Percentiles rank a stretch among this genome's conserved stretches.
Conservation (phyloP, 768 basidiomycete genomes). For the Xanthoconium purpureum region DNA sequence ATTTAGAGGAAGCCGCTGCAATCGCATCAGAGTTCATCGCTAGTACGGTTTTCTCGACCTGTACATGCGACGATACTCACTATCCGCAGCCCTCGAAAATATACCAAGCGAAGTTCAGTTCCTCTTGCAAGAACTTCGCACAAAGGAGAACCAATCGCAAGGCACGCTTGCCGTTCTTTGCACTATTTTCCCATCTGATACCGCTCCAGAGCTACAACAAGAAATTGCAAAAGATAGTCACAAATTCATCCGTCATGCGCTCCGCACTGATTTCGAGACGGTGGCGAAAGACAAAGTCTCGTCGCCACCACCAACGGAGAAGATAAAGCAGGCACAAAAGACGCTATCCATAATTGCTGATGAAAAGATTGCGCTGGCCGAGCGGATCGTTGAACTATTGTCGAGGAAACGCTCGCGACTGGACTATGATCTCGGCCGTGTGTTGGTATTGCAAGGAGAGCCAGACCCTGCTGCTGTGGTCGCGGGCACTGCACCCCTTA, state of each 20-base stretch:
- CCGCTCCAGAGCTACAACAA: conserved; percentile 37
- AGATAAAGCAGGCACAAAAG: conserved; percentile 29
- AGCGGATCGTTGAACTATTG: conserved; percentile 44
- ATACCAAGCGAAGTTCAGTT: conserved; percentile 47
- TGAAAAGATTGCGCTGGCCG: conserved; percentile 44
- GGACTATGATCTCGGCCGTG: conserved; percentile 44
- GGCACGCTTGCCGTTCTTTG: conserved; percentile 25
- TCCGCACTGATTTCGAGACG: conserved; percentile 30
- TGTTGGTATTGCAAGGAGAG: conserved; percentile 45
- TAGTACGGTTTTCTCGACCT: conserved; percentile 33
- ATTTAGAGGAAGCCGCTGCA: conserved; percentile 47
- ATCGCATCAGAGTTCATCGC: conserved; percentile 49
- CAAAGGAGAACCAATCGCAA: conserved; percentile 42
- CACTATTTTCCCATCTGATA: neutral
- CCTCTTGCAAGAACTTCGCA: conserved; percentile 46
- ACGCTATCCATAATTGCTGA: conserved; percentile 33
- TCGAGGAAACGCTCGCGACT: conserved; percentile 45
- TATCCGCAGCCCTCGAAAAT: conserved; percentile 44
- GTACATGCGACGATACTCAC: neutral
- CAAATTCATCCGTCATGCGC: conserved; percentile 43
- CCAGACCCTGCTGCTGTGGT: conserved; percentile 34
- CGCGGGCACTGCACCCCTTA: conserved; percentile 26
- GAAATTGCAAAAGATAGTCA: conserved; percentile 44
- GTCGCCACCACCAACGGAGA: conserved; percentile 26
- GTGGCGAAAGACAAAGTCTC: conserved; percentile 35